Evolutionary conservation across 441 rosid species (phyloP).

Genomic region (Populus hybrid): DNA sequence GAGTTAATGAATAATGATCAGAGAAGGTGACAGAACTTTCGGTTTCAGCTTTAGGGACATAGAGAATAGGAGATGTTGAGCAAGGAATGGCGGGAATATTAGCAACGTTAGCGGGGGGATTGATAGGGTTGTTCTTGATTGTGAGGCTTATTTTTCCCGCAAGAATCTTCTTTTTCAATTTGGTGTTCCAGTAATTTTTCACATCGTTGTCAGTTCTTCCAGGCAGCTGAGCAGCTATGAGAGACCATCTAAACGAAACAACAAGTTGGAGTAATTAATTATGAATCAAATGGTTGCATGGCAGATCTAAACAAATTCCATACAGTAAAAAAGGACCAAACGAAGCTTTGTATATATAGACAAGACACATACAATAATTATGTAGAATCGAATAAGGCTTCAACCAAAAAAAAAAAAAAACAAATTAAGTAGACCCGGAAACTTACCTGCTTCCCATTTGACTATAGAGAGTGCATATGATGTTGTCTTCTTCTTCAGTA

Average conservation of each 20-base stretch:
- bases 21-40: conserved; percentile 1
- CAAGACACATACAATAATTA: background rate
- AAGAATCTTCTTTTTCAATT: conserved; percentile 21
- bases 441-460: conserved; percentile 57
- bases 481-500: conserved; percentile 47
- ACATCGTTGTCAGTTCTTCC: conserved; percentile 32
- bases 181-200: conserved; percentile 29
- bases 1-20: conserved; percentile 13
- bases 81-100: background rate
- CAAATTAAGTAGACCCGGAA: background rate
- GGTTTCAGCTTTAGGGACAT: conserved; percentile 20
- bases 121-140: background rate
- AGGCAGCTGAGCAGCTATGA: conserved; percentile 24
- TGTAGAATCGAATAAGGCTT: background rate
- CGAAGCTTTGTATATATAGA: background rate
- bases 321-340: background rate
- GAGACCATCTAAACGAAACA: conserved; percentile 21
- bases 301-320: background rate
- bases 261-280: background rate
- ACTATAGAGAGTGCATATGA: conserved; percentile 40
- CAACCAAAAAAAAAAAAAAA: background rate
- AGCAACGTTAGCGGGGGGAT: background rate
- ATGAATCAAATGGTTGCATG: background rate
- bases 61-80: conserved; percentile 6
- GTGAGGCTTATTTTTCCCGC: conserved; percentile 25